Evolutionary conservation across 2,329 filamentous ascomycete species (phyloP).

Genomic region (Dendrostoma leiphaemia): DNA sequence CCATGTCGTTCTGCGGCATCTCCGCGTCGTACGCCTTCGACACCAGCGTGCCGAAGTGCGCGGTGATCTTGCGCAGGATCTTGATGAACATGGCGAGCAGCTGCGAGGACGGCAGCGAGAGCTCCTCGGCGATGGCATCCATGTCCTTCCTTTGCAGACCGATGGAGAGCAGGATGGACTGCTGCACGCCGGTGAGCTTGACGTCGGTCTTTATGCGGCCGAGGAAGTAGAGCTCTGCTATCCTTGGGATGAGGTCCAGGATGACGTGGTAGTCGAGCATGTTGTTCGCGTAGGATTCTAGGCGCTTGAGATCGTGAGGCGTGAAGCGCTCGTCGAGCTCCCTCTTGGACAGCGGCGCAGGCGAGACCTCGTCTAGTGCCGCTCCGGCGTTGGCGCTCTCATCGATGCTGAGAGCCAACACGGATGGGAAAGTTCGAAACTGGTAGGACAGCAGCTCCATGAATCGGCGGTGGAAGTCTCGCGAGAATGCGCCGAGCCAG

Average conservation of each 20-base stretch:
- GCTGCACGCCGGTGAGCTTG: conserved; percentile 77
- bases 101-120: conserved; percentile 72
- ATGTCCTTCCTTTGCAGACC: conserved; percentile 89
- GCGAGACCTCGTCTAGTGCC: conserved; percentile 54
- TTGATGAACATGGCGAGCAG: conserved; percentile 97
- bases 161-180: conserved; percentile 82
- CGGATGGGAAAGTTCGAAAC: conserved; percentile 77
- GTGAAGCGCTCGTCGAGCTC: conserved; percentile 78
- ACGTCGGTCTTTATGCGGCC: conserved; percentile 67
- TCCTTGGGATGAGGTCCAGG: conserved; percentile 81
- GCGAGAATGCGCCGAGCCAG: conserved; percentile 88
- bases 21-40: conserved; percentile 69
- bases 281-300: conserved; percentile 95
- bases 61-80: conserved; percentile 82
- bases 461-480: conserved; percentile 95
- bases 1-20: conserved; percentile 59
- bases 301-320: conserved; percentile 90
- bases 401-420: conserved; percentile 81
- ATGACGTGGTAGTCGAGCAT: conserved; percentile 98
- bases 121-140: conserved; percentile 75
- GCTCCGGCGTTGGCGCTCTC: conserved; percentile 77
- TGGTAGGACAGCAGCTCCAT: conserved; percentile 86
- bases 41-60: conserved; percentile 73
- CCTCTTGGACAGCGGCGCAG: conserved; percentile 62
- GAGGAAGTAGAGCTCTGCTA: conserved; percentile 83